Evolutionary conservation across 2,329 filamentous ascomycete species (phyloP).

Genomic region (Seiridium unicorne): DNA sequence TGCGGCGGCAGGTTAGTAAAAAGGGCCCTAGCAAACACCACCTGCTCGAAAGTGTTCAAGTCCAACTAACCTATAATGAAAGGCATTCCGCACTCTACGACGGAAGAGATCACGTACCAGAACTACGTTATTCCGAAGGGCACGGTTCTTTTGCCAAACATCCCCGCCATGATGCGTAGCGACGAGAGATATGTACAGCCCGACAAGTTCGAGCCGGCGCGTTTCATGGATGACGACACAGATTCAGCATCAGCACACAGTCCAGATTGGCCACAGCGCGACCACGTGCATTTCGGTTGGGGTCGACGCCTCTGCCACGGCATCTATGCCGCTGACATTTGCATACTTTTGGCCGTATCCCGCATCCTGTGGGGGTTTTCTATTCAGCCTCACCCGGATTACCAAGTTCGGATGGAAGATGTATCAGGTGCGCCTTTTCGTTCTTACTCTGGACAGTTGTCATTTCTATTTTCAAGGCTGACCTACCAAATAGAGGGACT

Average conservation of each 20-base stretch:
- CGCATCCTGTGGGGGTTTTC: slow-evolving; percentile 1
- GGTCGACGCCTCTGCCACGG: slow-evolving; percentile 1
- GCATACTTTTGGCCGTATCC: not conserved
- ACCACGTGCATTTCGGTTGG: not conserved
- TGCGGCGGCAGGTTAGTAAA: no score
- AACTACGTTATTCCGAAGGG: not conserved
- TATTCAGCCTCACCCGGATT: not conserved
- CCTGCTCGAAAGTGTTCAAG: no score
- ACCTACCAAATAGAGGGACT: no score
- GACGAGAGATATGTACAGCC: not conserved
- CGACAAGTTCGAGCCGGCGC: not conserved
- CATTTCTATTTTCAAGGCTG: no score
- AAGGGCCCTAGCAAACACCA: no score
- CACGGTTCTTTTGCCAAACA: not conserved
- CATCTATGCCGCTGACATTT: not conserved
- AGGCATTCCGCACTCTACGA: not conserved
- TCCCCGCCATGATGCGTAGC: not conserved
- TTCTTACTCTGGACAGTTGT: no score
- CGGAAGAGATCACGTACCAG: not conserved
- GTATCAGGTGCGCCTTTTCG: no score
- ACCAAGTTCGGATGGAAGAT: no score
- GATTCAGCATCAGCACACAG: not conserved
- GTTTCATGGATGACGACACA: not conserved
- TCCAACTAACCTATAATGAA: no score
- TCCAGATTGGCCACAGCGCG: not conserved